These are phyloP conservation scores for Fraxinus albicans DNA, from an alignment of 305 asterid genomes.

Conservation along the genomic window DNA sequence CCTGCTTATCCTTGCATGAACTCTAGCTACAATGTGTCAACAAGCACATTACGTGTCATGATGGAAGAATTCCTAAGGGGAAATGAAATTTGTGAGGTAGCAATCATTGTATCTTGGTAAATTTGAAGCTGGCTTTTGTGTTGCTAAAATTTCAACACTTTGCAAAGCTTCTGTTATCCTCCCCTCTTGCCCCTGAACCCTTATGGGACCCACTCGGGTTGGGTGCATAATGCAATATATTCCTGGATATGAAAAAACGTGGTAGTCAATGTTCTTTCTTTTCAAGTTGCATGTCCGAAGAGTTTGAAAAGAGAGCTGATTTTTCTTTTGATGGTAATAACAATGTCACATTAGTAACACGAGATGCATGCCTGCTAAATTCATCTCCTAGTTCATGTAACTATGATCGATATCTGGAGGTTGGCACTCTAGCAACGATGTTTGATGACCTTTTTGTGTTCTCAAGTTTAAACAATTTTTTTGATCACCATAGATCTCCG, in stretches of 20 bases:
- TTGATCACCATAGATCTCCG: neutral
- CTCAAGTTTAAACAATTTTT: neutral
- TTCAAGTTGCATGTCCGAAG: neutral
- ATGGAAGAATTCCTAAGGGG: conserved; percentile 87
- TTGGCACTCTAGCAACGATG: neutral
- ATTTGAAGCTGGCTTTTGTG: neutral
- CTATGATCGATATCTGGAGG: neutral
- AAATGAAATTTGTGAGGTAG: conserved; percentile 77
- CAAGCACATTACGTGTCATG: conserved; percentile 93
- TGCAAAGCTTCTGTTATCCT: neutral
- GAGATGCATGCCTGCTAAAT: neutral
- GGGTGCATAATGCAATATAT: neutral
- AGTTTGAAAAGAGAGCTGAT: neutral
- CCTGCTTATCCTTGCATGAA: conserved; percentile 99
- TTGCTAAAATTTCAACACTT: conserved; percentile 3
- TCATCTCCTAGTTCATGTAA: neutral
- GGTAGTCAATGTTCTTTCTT: neutral
- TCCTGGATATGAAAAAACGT: neutral
- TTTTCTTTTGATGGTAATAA: neutral
- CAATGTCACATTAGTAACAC: neutral
- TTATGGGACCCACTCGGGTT: neutral
- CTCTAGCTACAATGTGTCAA: conserved; percentile 93
- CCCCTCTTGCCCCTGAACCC: neutral
- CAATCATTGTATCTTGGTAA: conserved; percentile 5
- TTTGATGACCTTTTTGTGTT: neutral